phyloP scores from a whole-genome alignment of 2,329 filamentous ascomycete species.

The Dactylellina cionopaga region DNA sequence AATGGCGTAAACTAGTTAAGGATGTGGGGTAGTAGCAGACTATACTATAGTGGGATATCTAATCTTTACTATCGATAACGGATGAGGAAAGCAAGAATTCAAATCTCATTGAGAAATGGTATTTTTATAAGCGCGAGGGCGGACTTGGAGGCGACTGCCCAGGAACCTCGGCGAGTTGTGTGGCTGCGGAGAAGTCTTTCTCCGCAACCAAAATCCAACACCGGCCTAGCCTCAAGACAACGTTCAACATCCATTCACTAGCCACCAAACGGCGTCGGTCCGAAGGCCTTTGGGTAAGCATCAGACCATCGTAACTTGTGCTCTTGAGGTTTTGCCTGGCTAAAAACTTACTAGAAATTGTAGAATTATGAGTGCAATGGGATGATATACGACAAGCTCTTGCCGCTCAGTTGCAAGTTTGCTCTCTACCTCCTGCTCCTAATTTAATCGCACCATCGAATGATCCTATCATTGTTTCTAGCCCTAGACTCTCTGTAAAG shows the following conservation, averaged over 20 bases:
- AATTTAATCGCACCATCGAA: too few relatives aligned
- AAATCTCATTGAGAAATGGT: not conserved
- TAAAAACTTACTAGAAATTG: too few relatives aligned
- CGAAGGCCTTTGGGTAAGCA: not conserved
- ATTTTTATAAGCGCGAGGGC: constrained; percentile 24
- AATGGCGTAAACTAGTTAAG: too few relatives aligned
- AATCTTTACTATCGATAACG: constrained; percentile 10
- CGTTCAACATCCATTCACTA: not conserved
- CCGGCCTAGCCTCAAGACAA: too few relatives aligned
- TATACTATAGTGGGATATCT: not conserved
- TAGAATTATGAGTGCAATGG: too few relatives aligned
- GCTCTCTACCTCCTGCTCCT: too few relatives aligned
- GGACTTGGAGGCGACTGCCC: not conserved
- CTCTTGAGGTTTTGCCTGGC: too few relatives aligned
- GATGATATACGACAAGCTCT: too few relatives aligned
- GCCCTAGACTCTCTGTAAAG: not conserved
- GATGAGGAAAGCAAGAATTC: not conserved
- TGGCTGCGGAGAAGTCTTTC: constrained; percentile 37
- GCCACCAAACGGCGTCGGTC: constrained; percentile 4
- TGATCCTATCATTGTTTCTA: not conserved
- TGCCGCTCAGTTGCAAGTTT: too few relatives aligned
- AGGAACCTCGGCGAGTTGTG: not conserved
- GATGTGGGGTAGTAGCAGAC: too few relatives aligned
- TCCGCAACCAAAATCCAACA: constrained; percentile 44
- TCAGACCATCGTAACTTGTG: too few relatives aligned